Conservation (phyloP, 345 rosid genomes). For the Euphorbia peplus region DNA sequence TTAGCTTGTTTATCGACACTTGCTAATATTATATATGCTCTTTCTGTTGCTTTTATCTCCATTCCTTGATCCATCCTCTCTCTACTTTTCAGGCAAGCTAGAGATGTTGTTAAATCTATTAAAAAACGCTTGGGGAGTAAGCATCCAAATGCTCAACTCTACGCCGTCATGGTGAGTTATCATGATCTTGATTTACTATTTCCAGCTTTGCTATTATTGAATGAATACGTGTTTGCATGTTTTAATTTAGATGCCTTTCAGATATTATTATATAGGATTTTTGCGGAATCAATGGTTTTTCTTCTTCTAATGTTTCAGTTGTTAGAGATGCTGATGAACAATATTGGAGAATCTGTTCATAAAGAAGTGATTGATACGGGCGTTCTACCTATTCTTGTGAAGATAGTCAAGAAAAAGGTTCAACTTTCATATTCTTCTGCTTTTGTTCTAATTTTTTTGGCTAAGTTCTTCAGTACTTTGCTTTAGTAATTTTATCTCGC, state of each 20-base stretch:
- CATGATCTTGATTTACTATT: constrained; percentile 1
- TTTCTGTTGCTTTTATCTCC: neutral
- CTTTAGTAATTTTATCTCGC: constrained; percentile 10
- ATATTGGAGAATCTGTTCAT: constrained; percentile 74
- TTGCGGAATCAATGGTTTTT: neutral
- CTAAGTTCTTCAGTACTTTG: constrained; percentile 12
- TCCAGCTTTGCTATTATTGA: neutral
- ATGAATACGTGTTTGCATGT: neutral
- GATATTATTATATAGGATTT: neutral
- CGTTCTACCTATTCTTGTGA: constrained; percentile 72
- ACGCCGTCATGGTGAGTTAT: constrained; percentile 69
- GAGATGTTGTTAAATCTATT: constrained; percentile 79
- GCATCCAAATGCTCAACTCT: constrained; percentile 58
- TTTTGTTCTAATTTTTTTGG: constrained; percentile 6
- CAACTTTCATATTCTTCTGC: constrained; percentile 1
- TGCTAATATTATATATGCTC: no score
- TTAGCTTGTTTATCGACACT: no score
- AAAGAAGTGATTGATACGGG: constrained; percentile 73
- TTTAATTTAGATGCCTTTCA: neutral
- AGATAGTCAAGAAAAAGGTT: constrained; percentile 96
- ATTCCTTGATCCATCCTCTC: constrained; percentile 7
- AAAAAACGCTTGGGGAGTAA: constrained; percentile 83
- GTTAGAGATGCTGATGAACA: constrained; percentile 96
- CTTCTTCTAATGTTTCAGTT: constrained; percentile 42
- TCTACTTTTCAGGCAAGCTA: constrained; percentile 58